Percentiles rank a stretch among this genome's conserved stretches.
Evolutionary conservation across 1,284 basidiomycete species (phyloP).

Genomic region (Trichosporon ovoides): DNA sequence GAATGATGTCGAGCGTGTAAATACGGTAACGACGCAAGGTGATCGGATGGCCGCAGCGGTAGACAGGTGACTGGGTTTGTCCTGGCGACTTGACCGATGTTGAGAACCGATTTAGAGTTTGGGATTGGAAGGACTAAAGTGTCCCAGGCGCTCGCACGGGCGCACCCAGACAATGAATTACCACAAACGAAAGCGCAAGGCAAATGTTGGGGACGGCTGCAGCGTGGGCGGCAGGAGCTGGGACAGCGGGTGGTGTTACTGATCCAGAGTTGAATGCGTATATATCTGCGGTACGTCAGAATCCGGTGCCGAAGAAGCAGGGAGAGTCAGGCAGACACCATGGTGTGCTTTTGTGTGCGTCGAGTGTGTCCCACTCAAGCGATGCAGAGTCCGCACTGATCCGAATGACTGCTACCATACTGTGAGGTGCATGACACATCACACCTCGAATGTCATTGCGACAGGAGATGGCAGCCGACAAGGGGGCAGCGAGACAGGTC

Average conservation of each 20-base stretch:
- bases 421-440: too few species aligned
- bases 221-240: neutral
- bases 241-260: too few species aligned
- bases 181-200: too few species aligned
- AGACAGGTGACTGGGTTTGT: neutral
- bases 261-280: neutral
- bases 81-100: neutral
- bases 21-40: neutral
- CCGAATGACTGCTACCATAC: too few species aligned
- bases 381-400: too few species aligned
- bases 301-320: neutral
- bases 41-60: neutral
- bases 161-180: conserved; percentile 1
- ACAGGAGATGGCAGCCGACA: too few species aligned
- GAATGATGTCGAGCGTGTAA: neutral
- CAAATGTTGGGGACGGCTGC: neutral
- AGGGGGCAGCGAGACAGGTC: too few species aligned
- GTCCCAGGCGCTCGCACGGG: conserved; percentile 2
- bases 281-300: neutral
- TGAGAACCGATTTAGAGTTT: conserved; percentile 1
- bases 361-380: too few species aligned
- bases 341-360: too few species aligned
- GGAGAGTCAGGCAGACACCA: neutral
- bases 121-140: neutral
- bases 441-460: too few species aligned